These are phyloP conservation scores for Cryptococcus neoformans DNA, from an alignment of 1,284 basidiomycete species.

Conservation along the genomic window DNA sequence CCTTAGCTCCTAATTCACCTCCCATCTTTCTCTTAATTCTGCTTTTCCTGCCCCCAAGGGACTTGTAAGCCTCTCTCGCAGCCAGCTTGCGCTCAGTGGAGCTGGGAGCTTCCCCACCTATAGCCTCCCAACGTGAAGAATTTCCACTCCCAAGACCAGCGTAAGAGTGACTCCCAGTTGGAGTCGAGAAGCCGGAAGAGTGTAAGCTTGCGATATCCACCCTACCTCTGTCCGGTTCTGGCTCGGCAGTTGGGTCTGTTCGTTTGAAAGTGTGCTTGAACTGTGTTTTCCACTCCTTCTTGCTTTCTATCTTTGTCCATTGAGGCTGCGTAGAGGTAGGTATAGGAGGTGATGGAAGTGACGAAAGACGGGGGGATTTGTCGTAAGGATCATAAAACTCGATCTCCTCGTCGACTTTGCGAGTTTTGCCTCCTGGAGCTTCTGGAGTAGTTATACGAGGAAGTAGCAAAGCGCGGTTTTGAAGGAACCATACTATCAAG, in stretches of 20 bases:
- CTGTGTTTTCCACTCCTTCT: slow-evolving; percentile 39
- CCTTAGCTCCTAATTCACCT: slow-evolving; percentile 37
- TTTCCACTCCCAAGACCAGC: slow-evolving; percentile 39
- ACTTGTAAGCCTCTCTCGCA: slow-evolving; percentile 85
- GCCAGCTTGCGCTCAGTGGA: slow-evolving; percentile 60
- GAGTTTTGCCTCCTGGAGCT: slow-evolving; percentile 44
- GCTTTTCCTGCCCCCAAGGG: slow-evolving; percentile 75
- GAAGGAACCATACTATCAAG: slow-evolving; percentile 78
- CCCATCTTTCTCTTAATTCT: slow-evolving; percentile 57
- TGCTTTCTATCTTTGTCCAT: slow-evolving; percentile 51
- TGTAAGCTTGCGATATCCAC: slow-evolving; percentile 45
- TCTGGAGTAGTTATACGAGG: slow-evolving; percentile 48
- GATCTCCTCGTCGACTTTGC: slow-evolving; percentile 43
- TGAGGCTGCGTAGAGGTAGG: slow-evolving; percentile 45
- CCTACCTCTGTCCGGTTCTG: slow-evolving; percentile 36
- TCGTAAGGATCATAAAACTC: slow-evolving; percentile 51
- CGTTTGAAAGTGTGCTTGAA: slow-evolving; percentile 42
- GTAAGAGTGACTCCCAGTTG: slow-evolving; percentile 49
- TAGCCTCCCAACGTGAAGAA: slow-evolving; percentile 31
- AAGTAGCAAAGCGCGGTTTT: slow-evolving; percentile 50
- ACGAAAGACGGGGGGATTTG: slow-evolving; percentile 49
- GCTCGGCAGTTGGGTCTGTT: slow-evolving; percentile 30
- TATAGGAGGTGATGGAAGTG: slow-evolving; percentile 54
- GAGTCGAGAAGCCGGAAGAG: slow-evolving; percentile 69
- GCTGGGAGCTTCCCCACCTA: slow-evolving; percentile 6